Evolutionary conservation across 2,329 filamentous ascomycete genomes (phyloP).

Genomic region (Fusarium drepaniforme): DNA sequence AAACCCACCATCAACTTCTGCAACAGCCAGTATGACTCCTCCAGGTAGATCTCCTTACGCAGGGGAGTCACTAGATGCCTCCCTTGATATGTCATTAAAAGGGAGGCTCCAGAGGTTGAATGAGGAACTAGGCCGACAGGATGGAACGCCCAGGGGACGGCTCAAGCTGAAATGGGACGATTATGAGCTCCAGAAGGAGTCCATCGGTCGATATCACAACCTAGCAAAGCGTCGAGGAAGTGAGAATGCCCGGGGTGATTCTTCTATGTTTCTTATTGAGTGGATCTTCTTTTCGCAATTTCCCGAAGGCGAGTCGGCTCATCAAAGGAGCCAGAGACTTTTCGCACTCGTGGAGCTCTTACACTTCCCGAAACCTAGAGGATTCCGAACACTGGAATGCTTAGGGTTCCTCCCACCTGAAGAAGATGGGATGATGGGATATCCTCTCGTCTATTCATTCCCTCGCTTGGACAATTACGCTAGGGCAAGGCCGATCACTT

Average conservation of each 20-base stretch:
- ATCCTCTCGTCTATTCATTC: not conserved
- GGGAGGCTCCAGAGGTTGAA: not conserved
- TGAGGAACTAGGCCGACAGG: not conserved
- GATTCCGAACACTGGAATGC: not conserved
- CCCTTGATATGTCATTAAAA: not conserved
- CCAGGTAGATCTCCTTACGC: not conserved
- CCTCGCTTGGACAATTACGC: not conserved
- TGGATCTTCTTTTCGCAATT: not conserved
- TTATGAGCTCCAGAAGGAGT: not conserved
- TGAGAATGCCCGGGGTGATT: not conserved
- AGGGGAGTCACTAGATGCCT: not conserved
- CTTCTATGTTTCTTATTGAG: not conserved
- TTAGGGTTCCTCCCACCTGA: not conserved
- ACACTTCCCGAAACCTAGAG: not conserved
- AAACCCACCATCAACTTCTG: too few species aligned
- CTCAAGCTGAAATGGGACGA: not conserved
- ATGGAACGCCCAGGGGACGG: not conserved
- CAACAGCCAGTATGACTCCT: too few species aligned
- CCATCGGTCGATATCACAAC: not conserved
- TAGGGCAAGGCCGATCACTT: not conserved
- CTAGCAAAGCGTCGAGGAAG: not conserved
- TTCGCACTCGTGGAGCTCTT: not conserved
- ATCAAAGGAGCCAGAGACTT: not conserved
- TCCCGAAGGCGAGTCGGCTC: not conserved
- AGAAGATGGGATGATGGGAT: not conserved